Conservation (phyloP, 2,329 filamentous ascomycete species). For the Metarhizium guizhouense region DNA sequence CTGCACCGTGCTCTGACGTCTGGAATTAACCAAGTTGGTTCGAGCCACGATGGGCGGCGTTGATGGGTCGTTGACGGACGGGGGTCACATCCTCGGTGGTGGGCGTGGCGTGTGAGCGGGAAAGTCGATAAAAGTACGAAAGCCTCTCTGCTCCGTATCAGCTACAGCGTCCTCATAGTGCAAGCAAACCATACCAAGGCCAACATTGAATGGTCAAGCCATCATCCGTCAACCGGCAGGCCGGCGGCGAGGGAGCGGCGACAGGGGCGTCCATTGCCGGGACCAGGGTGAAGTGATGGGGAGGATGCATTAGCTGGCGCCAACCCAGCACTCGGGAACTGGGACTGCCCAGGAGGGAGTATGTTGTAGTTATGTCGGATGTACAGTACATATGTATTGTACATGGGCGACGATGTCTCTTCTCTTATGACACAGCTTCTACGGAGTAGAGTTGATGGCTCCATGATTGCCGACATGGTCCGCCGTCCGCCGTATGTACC, state of each 20-base stretch:
- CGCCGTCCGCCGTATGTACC: background rate
- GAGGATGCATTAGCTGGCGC: background rate
- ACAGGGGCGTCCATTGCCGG: conserved; percentile 1
- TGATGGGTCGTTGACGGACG: background rate
- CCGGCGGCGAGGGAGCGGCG: background rate
- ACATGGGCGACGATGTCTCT: background rate
- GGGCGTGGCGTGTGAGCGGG: background rate
- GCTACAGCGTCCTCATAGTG: background rate
- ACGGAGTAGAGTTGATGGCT: background rate
- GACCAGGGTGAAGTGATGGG: background rate
- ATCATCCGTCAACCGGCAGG: background rate
- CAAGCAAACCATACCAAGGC: background rate
- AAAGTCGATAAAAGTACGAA: background rate
- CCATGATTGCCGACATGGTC: background rate
- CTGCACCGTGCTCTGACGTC: background rate
- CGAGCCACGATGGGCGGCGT: conserved; percentile 4
- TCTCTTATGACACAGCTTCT: background rate
- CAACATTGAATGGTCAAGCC: background rate
- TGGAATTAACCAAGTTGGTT: conserved; percentile 2
- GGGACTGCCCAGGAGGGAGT: background rate
- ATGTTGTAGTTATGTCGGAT: background rate
- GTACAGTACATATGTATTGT: background rate
- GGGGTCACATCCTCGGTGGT: background rate
- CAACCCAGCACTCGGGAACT: conserved; percentile 3
- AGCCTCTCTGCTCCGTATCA: background rate